These are phyloP conservation scores for Plectranthus barbatus DNA, from an alignment of 257 asterid species.

Conservation along the genomic window DNA sequence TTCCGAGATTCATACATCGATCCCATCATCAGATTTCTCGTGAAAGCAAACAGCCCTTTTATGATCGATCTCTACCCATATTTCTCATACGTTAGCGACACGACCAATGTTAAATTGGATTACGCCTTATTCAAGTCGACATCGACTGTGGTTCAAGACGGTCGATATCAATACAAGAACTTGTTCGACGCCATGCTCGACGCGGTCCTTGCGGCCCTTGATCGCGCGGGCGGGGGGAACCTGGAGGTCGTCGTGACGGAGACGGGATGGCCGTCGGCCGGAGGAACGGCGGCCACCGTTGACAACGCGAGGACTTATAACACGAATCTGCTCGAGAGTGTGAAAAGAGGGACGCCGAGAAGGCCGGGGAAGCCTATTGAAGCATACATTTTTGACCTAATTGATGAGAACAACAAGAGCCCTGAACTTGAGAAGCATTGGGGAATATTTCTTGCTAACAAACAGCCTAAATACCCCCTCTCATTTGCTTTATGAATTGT, in stretches of 20 bases:
- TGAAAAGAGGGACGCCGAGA: conserved; percentile 14
- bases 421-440: conserved; percentile 35
- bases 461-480: conserved; percentile 23
- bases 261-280: conserved; percentile 47
- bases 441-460: conserved; percentile 24
- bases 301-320: conserved; percentile 29
- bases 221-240: conserved; percentile 19
- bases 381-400: conserved; percentile 21
- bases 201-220: conserved; percentile 25
- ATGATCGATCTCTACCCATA: conserved; percentile 35
- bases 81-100: conserved; percentile 5
- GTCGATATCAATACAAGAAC: conserved; percentile 17
- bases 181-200: conserved; percentile 38
- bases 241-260: conserved; percentile 33
- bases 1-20: not conserved
- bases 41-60: conserved; percentile 9
- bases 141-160: conserved; percentile 3
- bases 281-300: conserved; percentile 23
- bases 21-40: conserved; percentile 19
- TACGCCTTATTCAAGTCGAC: conserved; percentile 21
- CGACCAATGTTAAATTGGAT: not conserved
- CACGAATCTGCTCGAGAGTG: conserved; percentile 20
- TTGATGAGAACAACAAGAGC: conserved; percentile 30
- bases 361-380: conserved; percentile 23
- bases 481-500: not conserved